These are phyloP conservation scores for Mycena belliarum DNA, from an alignment of 768 basidiomycete genomes.

Conservation along the genomic window DNA sequence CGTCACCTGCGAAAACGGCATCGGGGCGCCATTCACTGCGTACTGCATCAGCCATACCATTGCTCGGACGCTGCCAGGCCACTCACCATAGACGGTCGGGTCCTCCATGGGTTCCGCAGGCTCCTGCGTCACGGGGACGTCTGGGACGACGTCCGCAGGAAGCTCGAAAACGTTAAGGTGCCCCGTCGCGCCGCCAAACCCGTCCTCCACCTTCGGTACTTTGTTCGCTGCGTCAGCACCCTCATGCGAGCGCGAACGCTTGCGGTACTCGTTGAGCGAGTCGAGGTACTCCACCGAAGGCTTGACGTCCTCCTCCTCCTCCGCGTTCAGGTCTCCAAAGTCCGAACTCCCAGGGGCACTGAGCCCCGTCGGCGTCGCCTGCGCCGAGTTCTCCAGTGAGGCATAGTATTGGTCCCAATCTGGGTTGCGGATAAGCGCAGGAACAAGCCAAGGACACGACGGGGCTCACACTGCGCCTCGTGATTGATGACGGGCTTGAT, in stretches of 20 bases:
- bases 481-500: slow-evolving; percentile 46
- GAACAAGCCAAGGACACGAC: background rate
- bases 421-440: slow-evolving; percentile 27
- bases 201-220: slow-evolving; percentile 32
- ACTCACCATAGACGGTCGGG: slow-evolving; percentile 68
- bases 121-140: slow-evolving; percentile 27
- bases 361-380: slow-evolving; percentile 57
- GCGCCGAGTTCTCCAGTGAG: slow-evolving; percentile 59
- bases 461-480: slow-evolving; percentile 70
- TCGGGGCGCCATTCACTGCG: slow-evolving; percentile 73
- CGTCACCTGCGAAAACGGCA: slow-evolving; percentile 78
- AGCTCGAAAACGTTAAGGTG: slow-evolving; percentile 16
- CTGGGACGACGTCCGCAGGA: slow-evolving; percentile 22
- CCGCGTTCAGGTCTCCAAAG: slow-evolving; percentile 51
- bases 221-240: slow-evolving; percentile 37
- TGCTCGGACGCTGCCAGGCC: background rate
- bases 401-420: slow-evolving; percentile 87
- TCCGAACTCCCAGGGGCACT: slow-evolving; percentile 47
- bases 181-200: slow-evolving; percentile 25
- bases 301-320: slow-evolving; percentile 73
- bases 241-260: slow-evolving; percentile 71
- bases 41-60: background rate
- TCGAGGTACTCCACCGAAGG: slow-evolving; percentile 67
- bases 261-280: slow-evolving; percentile 70
- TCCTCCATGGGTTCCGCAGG: slow-evolving; percentile 44